Percentiles rank a stretch among this genome's conserved stretches.
Conservation (phyloP, 768 basidiomycete genomes). For the Podaxis rugospora region DNA sequence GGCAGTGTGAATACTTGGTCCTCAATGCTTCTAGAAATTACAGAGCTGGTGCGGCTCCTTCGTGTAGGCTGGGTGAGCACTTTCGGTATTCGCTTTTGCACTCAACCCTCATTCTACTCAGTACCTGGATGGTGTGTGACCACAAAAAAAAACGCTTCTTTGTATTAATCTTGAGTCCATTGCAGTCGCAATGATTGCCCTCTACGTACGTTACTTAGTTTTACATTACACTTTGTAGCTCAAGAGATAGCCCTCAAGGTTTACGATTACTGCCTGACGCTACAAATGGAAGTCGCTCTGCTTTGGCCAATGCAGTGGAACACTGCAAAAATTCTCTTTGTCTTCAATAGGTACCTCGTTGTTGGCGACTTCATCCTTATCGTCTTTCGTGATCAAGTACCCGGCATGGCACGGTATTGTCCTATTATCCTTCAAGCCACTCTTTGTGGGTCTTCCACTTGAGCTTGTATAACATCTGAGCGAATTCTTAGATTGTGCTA, state of each 20-base stretch:
- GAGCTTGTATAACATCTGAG: too few species aligned
- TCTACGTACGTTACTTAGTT: not conserved
- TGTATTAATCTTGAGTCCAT: not conserved
- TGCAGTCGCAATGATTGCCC: not conserved
- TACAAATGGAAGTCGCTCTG: slow-evolving; percentile 15
- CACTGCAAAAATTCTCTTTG: slow-evolving; percentile 19
- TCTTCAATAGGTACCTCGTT: slow-evolving; percentile 21
- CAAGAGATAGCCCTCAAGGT: not conserved
- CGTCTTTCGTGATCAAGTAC: not conserved
- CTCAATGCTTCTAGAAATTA: too few species aligned
- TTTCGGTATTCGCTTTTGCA: too few species aligned
- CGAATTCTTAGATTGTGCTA: too few species aligned
- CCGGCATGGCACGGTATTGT: not conserved
- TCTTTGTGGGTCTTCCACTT: not conserved
- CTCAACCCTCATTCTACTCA: not conserved
- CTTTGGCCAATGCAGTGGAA: slow-evolving; percentile 21
- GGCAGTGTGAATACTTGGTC: too few species aligned
- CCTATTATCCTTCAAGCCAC: not conserved
- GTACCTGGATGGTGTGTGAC: not conserved
- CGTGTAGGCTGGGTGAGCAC: too few species aligned
- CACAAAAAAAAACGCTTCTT: not conserved
- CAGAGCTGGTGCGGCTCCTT: too few species aligned
- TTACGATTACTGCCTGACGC: slow-evolving; percentile 19
- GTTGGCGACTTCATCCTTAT: slow-evolving; percentile 16
- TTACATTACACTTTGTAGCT: not conserved